phyloP scores from a whole-genome alignment of 805 yeast genomes.

The Priceomyces castillae region DNA sequence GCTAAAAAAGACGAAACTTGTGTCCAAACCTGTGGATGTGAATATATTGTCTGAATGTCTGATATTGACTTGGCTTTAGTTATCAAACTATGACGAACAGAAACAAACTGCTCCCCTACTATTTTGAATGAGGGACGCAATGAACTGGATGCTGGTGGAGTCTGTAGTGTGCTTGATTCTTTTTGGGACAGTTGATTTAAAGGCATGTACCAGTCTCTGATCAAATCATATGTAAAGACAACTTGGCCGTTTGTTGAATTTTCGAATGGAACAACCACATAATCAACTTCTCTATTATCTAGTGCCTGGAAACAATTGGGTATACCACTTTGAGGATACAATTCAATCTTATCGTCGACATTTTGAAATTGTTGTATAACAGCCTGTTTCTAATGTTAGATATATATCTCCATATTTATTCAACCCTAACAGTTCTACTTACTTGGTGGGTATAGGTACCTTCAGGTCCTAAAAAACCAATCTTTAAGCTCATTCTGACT shows the following conservation, averaged over 20 bases:
- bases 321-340: constrained; percentile 41
- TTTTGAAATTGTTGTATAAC: constrained; percentile 51
- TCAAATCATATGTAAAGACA: constrained; percentile 74
- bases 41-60: constrained; percentile 59
- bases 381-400: constrained; percentile 24
- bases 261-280: constrained; percentile 84
- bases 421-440: constrained; percentile 12
- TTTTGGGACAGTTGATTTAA: constrained; percentile 4
- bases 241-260: constrained; percentile 96
- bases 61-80: constrained; percentile 43
- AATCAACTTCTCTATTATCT: constrained; percentile 47
- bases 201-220: constrained; percentile 62
- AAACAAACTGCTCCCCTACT: constrained; percentile 76
- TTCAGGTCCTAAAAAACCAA: constrained; percentile 82
- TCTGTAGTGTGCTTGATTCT: neutral
- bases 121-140: constrained; percentile 41
- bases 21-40: constrained; percentile 99
- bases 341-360: constrained; percentile 26
- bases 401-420: neutral
- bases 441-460: constrained; percentile 95
- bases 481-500: constrained; percentile 28
- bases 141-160: constrained; percentile 1
- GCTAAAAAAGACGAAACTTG: constrained; percentile 65
- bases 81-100: constrained; percentile 75
- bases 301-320: constrained; percentile 62